phyloP scores from a whole-genome alignment of 1,139 yeast genomes.

The Kurtzmaniella quercitrusa region DNA sequence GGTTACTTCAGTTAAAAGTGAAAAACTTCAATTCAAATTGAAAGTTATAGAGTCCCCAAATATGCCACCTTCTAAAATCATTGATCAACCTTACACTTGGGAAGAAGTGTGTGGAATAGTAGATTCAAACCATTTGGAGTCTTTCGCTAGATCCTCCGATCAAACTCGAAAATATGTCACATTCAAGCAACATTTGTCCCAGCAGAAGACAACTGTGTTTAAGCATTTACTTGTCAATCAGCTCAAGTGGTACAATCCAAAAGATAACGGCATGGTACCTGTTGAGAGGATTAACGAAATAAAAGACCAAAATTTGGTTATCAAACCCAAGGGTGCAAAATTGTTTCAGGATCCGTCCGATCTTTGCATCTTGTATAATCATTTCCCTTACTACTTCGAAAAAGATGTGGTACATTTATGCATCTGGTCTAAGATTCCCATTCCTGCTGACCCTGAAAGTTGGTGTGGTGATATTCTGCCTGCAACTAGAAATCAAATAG shows the following conservation, averaged over 20 bases:
- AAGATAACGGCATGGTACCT: slow-evolving; percentile 11
- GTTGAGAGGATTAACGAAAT: slow-evolving; percentile 15
- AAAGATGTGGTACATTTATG: slow-evolving; percentile 35
- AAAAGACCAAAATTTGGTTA: slow-evolving; percentile 19
- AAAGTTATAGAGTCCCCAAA: slow-evolving; percentile 26
- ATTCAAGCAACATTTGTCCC: slow-evolving; percentile 30
- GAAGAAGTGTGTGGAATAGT: slow-evolving; percentile 29
- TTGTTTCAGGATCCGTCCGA: slow-evolving; percentile 20
- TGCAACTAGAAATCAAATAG: slow-evolving; percentile 32
- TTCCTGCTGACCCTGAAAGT: slow-evolving; percentile 28
- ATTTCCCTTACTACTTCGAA: slow-evolving; percentile 42
- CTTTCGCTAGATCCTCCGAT: slow-evolving; percentile 35
- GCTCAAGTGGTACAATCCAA: slow-evolving; percentile 29
- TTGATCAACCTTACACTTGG: slow-evolving; percentile 32
- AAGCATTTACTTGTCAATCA: slow-evolving; percentile 34
- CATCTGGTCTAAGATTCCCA: slow-evolving; percentile 38
- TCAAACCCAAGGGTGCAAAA: slow-evolving; percentile 16
- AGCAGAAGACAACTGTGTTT: slow-evolving; percentile 24
- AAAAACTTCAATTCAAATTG: slow-evolving; percentile 12
- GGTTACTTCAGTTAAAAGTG: neutral
- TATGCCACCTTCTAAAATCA: slow-evolving; percentile 42
- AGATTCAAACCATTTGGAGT: slow-evolving; percentile 29
- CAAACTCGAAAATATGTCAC: slow-evolving; percentile 29
- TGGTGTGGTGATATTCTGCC: slow-evolving; percentile 43
- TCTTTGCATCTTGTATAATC: slow-evolving; percentile 33